Base-by-base conservation (phyloP, 164 flowering plant genomes). In the Akebia trifoliata region DNA sequence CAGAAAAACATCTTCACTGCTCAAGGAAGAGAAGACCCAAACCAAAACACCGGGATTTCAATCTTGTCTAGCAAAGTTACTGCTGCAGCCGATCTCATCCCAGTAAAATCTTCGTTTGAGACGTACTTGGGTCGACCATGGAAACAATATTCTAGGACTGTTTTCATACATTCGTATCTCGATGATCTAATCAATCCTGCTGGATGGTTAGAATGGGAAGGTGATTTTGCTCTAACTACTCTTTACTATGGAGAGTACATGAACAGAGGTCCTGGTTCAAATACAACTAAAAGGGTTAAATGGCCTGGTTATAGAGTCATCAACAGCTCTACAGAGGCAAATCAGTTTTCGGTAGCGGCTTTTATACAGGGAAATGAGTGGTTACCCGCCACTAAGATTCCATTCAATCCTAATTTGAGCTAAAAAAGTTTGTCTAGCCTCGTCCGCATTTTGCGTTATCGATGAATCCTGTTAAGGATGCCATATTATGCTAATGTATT, bases 51-150 rank as follows among this genome's bases (percentile, higher is more conserved):
- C 0, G 95, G 94, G 0, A 81, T 84, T 29, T 85, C 94, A 0
- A 69, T 90, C 70, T 44, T 76, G 7, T 69, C 66, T 52, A 70
- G 84, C 68, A 86, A 83, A 59, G 61, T 88, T 1, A 68, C 81
- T 0, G 90, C 94, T 0, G 90, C 85, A 0, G 53, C 87, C 0
- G 97, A 87, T 34, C 61, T 89, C 1, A 64, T 75, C 0, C 85
- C 91, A 0, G 84, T 70, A 0, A 59, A 70, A 11, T 36, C 82
- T 0, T 9, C 70, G 0, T 78, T 81, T 58, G 60, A 68, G 61
- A 74, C 87, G 0, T 86, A 76, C 50, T 62, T 93, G 3, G 98
- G 98, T 1, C 69, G 97, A n/a, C 97, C 97, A 0, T 93, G 97
- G 98, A 84, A 66, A 57, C 54, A 67, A 44, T 82, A 79, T 62